Percentiles rank a stretch among this genome's conserved stretches.
Evolutionary conservation across 352 stramenopile species (phyloP).

Genomic region (Achlya hypogyna): DNA sequence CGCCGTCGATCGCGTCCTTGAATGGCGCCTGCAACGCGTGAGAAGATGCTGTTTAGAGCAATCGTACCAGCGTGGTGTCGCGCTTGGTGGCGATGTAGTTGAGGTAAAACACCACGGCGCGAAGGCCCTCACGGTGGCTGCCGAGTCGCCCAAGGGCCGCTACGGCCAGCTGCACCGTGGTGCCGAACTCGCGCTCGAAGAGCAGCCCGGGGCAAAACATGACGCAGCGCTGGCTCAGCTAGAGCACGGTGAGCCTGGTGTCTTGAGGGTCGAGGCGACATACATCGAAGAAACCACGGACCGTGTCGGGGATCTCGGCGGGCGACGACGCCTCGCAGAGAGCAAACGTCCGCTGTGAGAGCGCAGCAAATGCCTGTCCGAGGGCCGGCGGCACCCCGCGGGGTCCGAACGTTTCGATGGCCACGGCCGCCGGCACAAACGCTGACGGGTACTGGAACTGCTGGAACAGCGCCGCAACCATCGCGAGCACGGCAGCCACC

Average conservation of each 20-base stretch:
- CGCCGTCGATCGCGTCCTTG: not conserved
- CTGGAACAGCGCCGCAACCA: not conserved
- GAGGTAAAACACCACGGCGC: constrained; percentile 9
- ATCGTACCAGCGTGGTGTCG: not conserved
- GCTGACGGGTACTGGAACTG: not conserved
- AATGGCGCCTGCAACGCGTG: not conserved
- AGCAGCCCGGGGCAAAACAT: constrained; percentile 8
- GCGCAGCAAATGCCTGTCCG: not conserved
- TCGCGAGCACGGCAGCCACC: not conserved
- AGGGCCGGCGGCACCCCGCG: not conserved
- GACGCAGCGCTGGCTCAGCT: constrained; percentile 2
- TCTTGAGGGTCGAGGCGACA: not conserved
- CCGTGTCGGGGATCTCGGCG: constrained; percentile 3
- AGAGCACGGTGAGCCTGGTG: not conserved
- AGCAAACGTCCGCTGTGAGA: not conserved
- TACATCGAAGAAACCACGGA: constrained; percentile 17
- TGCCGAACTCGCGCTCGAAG: not conserved
- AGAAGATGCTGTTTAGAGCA: not conserved
- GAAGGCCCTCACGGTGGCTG: constrained; percentile 14
- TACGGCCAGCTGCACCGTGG: not conserved
- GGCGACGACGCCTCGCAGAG: not conserved
- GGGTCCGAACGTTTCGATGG: constrained; percentile 1
- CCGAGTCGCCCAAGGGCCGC: not conserved
- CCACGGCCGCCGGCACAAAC: not conserved
- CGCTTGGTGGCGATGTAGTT: constrained; percentile 16